Evolutionary conservation across 78 protist genomes (phyloP), one percentile per base, ranked within the genome.

Genomic region (Cyanophora paradoxa): DNA sequence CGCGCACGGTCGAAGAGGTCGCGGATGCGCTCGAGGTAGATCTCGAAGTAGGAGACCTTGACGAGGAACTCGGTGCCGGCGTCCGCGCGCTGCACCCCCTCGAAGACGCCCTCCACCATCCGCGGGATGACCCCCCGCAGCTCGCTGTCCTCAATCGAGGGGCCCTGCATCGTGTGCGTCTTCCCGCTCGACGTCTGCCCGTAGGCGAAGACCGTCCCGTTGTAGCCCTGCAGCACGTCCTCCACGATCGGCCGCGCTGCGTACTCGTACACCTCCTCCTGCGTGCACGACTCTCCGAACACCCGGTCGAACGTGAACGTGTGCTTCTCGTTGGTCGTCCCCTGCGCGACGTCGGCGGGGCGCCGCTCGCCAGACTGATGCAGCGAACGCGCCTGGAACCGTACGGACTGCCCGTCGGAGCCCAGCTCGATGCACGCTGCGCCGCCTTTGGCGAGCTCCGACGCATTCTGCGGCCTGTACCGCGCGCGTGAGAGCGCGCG

Each of bases 121-220:
- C 96, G 71, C 26, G 93, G 92, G n/a, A 86, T 85, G 36, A 92
- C 61, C 39, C 95, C 95, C 30, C 50, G 72, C 16, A 74, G 24
- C 10, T 76, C 82, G 62, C 48, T 50, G 75, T 83, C 86, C 26
- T 66, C 79, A 42, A 30, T 56, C 39, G 78, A 44, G 17, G 77
- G 81, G 16, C 44, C n/a, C n/a, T n/a, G n/a, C n/a, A n/a, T n/a
- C n/a, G n/a, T n/a, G n/a, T n/a, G n/a, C n/a, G n/a, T n/a, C n/a
- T n/a, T n/a, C n/a, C n/a, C n/a, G n/a, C n/a, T n/a, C n/a, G n/a
- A n/a, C n/a, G n/a, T n/a, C n/a, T 77, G 82, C 37, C 69, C 81
- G 82, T 78, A 78, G 17, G 72, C 69, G 28, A 82, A 44, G 28
- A 82, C 58, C 14, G 81, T 75, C 3, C 86, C 79, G 67, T 82